phyloP scores from a whole-genome alignment of 208 protist species.

The Sergeia podlipaevii region DNA sequence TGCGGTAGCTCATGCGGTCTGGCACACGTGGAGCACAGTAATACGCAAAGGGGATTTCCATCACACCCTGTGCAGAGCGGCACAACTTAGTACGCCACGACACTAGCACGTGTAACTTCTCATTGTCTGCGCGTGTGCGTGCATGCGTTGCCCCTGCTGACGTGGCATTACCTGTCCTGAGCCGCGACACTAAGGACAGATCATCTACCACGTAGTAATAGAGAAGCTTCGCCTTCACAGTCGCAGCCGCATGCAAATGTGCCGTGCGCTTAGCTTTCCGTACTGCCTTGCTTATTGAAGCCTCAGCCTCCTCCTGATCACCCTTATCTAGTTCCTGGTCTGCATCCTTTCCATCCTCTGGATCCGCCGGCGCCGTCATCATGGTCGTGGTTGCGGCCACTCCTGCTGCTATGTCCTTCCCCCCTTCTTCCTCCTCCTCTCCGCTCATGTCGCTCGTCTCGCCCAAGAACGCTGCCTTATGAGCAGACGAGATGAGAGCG shows the following conservation, averaged over 20 bases:
- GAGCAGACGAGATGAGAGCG: conserved; percentile 11
- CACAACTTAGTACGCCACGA: conserved; percentile 22
- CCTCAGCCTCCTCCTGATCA: conserved; percentile 12
- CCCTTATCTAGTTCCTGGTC: background rate
- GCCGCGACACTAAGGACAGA: conserved; percentile 3
- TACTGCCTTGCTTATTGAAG: conserved; percentile 11
- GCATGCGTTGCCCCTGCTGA: too few species aligned
- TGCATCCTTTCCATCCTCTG: background rate
- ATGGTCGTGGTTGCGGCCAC: too few species aligned
- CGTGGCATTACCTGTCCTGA: background rate
- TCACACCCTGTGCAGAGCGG: background rate
- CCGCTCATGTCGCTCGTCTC: conserved; percentile 29
- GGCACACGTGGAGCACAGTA: conserved; percentile 53
- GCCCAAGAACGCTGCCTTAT: conserved; percentile 11
- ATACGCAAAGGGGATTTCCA: conserved; percentile 48
- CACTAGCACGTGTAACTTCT: conserved; percentile 13
- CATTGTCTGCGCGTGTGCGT: background rate
- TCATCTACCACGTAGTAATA: conserved; percentile 38
- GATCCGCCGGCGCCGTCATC: too few species aligned
- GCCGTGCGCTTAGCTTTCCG: conserved; percentile 8
- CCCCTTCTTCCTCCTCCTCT: conserved; percentile 4
- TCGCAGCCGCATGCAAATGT: too few species aligned
- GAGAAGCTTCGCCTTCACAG: conserved; percentile 18
- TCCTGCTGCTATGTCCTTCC: background rate
- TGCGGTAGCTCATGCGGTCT: conserved; percentile 33